These are phyloP conservation scores for Pythium periplocum DNA, from an alignment of 352 stramenopile species.

Conservation along the genomic window DNA sequence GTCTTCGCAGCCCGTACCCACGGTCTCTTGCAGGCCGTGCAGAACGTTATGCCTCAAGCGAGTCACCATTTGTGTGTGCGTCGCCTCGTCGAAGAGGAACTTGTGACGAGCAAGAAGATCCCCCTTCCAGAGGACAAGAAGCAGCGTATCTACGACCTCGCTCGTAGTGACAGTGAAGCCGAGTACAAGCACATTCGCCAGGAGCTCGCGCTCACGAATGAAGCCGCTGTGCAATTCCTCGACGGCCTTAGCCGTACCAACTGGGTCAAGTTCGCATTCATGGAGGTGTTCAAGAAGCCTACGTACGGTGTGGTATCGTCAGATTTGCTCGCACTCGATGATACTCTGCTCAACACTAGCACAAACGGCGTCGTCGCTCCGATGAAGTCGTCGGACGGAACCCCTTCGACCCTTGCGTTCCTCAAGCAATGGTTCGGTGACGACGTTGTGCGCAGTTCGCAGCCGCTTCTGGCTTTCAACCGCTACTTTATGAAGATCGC, in stretches of 20 bases:
- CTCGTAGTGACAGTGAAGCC: conserved; percentile 60
- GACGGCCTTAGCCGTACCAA: conserved; percentile 48
- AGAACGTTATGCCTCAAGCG: conserved; percentile 45
- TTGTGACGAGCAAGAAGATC: conserved; percentile 53
- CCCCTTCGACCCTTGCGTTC: conserved; percentile 13
- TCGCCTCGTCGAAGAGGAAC: conserved; percentile 64
- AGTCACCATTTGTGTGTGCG: conserved; percentile 72
- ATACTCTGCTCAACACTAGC: conserved; percentile 8
- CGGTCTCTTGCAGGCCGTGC: conserved; percentile 46
- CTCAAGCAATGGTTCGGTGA: conserved; percentile 56
- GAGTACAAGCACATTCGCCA: conserved; percentile 61
- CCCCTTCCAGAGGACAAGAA: conserved; percentile 59
- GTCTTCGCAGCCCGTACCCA: conserved; percentile 53
- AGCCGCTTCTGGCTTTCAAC: conserved; percentile 59
- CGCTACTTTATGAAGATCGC: conserved; percentile 72
- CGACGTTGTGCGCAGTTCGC: conserved; percentile 49
- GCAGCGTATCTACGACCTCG: conserved; percentile 61
- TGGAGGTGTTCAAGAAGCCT: conserved; percentile 53
- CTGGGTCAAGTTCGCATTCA: conserved; percentile 79
- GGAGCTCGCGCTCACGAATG: conserved; percentile 45
- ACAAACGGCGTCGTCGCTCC: background rate
- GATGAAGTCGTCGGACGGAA: background rate
- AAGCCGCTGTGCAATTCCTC: conserved; percentile 44
- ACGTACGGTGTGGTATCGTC: conserved; percentile 74
- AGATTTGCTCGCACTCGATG: conserved; percentile 29